A percentile compares a stretch with the other conserved stretches of the same genome.
phyloP scores from a whole-genome alignment of 495 filamentous ascomycete genomes.

The Annulohypoxylon bovei region DNA sequence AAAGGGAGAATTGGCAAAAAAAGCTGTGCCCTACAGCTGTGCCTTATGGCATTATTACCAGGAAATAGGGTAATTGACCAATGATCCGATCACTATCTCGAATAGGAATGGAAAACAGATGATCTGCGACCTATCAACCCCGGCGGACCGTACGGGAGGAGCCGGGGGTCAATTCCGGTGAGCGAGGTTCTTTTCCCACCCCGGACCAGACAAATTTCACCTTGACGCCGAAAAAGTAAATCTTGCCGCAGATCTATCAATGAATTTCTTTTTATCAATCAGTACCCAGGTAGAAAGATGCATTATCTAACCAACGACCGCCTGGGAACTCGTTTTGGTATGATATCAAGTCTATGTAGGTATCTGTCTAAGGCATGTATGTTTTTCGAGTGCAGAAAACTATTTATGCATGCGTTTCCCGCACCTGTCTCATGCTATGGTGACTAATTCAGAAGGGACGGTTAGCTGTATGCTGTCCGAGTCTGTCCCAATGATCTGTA shows the following conservation, averaged over 20 bases:
- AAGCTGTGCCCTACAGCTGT: not conserved
- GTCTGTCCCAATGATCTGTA: not conserved
- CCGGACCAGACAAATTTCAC: not conserved
- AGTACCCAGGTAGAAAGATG: too few relatives aligned
- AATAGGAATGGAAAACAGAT: not conserved
- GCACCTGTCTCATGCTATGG: not conserved
- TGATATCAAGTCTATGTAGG: too few relatives aligned
- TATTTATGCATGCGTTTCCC: not conserved
- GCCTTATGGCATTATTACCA: not conserved
- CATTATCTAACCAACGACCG: too few relatives aligned
- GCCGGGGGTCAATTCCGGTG: not conserved
- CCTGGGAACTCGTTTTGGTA: too few relatives aligned
- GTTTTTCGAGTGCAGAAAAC: not conserved
- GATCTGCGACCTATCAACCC: conserved; percentile 1
- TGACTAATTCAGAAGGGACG: not conserved
- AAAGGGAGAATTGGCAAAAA: not conserved
- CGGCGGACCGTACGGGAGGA: not conserved
- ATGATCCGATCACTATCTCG: not conserved
- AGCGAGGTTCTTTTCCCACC: not conserved
- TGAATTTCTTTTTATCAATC: not conserved
- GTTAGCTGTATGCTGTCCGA: not conserved
- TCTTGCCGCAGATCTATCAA: not conserved
- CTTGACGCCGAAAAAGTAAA: not conserved
- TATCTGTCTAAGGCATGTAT: not conserved
- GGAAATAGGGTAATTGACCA: not conserved